Conservation (phyloP, 805 yeast genomes). For the Saccharomycopsis sp. region DNA sequence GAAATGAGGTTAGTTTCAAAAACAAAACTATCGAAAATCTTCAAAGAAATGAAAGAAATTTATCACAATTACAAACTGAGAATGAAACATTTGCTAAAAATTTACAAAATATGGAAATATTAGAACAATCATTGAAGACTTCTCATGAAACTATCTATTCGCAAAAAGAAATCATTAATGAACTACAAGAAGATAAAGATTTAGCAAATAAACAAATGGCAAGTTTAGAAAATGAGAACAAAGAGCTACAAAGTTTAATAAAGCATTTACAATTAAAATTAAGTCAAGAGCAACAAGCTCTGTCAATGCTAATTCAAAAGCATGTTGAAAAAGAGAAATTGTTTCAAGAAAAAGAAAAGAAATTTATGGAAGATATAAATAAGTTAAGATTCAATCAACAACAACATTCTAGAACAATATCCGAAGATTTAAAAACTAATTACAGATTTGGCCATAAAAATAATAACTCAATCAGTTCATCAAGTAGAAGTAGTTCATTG, state of each 20-base stretch:
- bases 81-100: not conserved
- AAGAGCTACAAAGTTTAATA: too few relatives aligned
- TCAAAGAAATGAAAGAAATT: not conserved
- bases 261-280: not conserved
- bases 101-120: not conserved
- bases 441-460: slow-evolving; percentile 6
- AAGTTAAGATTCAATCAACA: not conserved
- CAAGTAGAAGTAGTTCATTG: too few relatives aligned
- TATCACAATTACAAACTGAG: slow-evolving; percentile 1
- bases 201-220: not conserved
- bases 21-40: not conserved
- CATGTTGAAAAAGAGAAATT: slow-evolving; percentile 4
- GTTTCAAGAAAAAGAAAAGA: slow-evolving; percentile 3
- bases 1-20: too few relatives aligned
- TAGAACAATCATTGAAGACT: slow-evolving; percentile 2
- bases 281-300: slow-evolving; percentile 2
- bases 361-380: slow-evolving; percentile 1
- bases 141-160: not conserved
- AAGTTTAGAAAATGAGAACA: not conserved
- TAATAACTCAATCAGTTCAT: not conserved
- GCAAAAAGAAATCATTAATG: not conserved
- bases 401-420: not conserved
- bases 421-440: slow-evolving; percentile 4
- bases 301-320: slow-evolving; percentile 1
- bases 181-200: not conserved